Conservation (phyloP, 2,329 filamentous ascomycete species). For the Pseudovirgaria hyperparasitica region DNA sequence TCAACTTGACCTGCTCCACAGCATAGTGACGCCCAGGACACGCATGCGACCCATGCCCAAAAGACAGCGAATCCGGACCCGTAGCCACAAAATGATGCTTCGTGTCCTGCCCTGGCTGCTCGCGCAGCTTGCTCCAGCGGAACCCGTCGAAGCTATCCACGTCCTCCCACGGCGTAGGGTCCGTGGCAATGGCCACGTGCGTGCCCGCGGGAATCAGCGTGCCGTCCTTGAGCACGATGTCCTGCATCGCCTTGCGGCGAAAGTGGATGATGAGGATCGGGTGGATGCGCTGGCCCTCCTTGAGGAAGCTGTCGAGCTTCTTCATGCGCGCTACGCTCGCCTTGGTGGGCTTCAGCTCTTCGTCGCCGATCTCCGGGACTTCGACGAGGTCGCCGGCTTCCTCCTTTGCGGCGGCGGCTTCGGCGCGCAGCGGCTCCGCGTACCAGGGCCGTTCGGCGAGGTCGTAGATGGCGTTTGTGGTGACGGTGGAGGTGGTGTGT, state of each 20-base stretch:
- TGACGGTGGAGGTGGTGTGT: no score
- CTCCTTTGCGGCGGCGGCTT: no score
- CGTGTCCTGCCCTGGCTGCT: constrained; percentile 1
- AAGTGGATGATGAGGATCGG: constrained; percentile 5
- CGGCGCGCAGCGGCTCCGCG: constrained; percentile 23
- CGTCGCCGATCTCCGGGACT: no score
- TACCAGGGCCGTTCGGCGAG: constrained; percentile 12
- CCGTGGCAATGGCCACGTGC: constrained; percentile 5
- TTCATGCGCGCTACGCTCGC: no score
- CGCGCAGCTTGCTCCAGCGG: constrained; percentile 3
- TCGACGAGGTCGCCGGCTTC: no score
- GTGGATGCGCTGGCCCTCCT: constrained; percentile 8
- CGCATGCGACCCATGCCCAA: constrained; percentile 7
- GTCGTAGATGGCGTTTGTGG: constrained; percentile 1
- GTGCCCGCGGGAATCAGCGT: constrained; percentile 7
- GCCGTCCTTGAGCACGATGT: constrained; percentile 8
- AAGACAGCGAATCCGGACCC: constrained; percentile 5
- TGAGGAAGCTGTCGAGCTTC: constrained; percentile 11
- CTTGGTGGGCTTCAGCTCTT: no score
- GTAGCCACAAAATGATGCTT: constrained; percentile 4
- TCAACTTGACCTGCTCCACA: constrained; percentile 9
- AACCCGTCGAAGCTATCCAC: constrained; percentile 5
- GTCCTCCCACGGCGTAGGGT: constrained; percentile 4
- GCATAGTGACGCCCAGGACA: constrained; percentile 12
- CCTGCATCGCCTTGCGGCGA: constrained; percentile 3